phyloP scores from a whole-genome alignment of 176 grass and related monocot genomes.

The Calamus simplicifolius region DNA sequence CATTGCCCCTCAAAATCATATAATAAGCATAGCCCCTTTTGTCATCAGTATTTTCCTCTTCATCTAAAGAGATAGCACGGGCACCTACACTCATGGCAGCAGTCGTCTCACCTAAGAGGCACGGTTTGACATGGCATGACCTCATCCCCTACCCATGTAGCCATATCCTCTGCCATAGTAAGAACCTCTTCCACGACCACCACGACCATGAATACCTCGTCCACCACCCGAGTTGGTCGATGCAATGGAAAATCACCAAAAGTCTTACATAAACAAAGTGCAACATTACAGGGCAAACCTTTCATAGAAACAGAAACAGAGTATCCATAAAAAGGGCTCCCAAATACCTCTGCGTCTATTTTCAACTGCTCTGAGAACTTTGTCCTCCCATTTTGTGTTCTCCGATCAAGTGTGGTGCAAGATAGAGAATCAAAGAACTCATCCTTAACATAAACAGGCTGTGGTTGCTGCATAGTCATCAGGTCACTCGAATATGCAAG shows the following conservation, averaged over 20 bases:
- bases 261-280: slow-evolving; percentile 33
- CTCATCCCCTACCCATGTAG: slow-evolving; percentile 36
- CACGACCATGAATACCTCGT: slow-evolving; percentile 47
- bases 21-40: too few relatives aligned
- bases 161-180: slow-evolving; percentile 61
- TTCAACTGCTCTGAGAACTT: slow-evolving; percentile 82
- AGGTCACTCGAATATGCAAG: too few relatives aligned
- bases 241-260: slow-evolving; percentile 78
- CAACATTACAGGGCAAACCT: too few relatives aligned
- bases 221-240: slow-evolving; percentile 51
- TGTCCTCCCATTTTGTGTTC: slow-evolving; percentile 51
- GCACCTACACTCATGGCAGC: too few relatives aligned
- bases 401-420: slow-evolving; percentile 62
- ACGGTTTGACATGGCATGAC: background rate
- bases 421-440: slow-evolving; percentile 97
- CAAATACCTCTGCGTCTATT: slow-evolving; percentile 74
- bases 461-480: too few relatives aligned
- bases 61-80: too few relatives aligned
- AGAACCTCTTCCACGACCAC: slow-evolving; percentile 34
- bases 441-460: slow-evolving; percentile 77
- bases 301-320: too few relatives aligned
- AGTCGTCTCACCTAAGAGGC: too few relatives aligned
- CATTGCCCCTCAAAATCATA: too few relatives aligned
- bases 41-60: too few relatives aligned
- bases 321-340: background rate